phyloP scores from a whole-genome alignment of 2,329 filamentous ascomycete species.

The Phialophora chinensis region DNA sequence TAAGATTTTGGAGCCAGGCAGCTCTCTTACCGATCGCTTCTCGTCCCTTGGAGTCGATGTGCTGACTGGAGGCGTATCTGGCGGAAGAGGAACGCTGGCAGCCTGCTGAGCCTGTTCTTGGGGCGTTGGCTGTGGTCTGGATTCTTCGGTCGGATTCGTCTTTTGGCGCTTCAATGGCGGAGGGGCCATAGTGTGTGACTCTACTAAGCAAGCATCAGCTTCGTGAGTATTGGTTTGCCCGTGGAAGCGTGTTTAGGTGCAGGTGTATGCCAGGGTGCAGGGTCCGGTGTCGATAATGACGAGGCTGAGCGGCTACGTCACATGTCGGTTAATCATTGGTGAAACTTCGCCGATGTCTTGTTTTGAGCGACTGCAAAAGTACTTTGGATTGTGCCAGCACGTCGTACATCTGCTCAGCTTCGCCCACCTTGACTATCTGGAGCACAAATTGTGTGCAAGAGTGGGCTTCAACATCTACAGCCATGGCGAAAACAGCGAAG shows the following conservation, averaged over 20 bases:
- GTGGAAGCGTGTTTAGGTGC: not conserved
- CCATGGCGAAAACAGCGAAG: conserved; percentile 37
- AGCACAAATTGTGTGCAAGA: not conserved
- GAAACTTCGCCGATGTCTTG: not conserved
- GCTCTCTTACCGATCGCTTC: conserved; percentile 28
- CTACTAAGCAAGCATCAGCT: not conserved
- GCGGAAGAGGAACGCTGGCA: conserved; percentile 28
- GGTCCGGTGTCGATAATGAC: not conserved
- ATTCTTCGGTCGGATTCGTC: conserved; percentile 32
- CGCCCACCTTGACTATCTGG: not conserved
- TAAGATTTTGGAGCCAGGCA: not conserved
- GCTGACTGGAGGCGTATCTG: conserved; percentile 25
- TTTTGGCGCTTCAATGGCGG: conserved; percentile 39
- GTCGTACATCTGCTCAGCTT: not conserved
- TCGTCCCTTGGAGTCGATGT: conserved; percentile 6
- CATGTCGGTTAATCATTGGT: not conserved
- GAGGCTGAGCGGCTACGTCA: conserved; percentile 19
- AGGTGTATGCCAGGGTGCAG: not conserved
- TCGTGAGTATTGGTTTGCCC: not conserved
- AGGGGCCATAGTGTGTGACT: conserved; percentile 35
- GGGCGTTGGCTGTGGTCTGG: conserved; percentile 10
- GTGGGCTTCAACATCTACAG: conserved; percentile 19
- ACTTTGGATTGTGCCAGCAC: not conserved
- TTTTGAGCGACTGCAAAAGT: not conserved
- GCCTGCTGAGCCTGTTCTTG: conserved; percentile 31